Evolutionary conservation across 345 rosid species (phyloP), one percentile per base, ranked within the genome.

Genomic region (Dipteronia sinensis): DNA sequence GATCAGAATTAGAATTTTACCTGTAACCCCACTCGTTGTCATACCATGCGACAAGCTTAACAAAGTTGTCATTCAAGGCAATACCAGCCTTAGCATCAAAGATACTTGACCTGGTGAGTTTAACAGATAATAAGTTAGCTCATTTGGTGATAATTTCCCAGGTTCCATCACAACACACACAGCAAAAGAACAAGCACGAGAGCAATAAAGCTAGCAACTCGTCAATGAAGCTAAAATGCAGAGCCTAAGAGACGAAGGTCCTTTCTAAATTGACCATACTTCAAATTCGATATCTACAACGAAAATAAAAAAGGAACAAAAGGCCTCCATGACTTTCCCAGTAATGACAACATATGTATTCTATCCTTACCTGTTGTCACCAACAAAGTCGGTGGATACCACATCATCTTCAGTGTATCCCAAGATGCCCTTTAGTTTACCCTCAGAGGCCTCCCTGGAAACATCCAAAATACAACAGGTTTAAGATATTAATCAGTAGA

Each of bases 11-110:
- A 0, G 47, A 31, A 15, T 66, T 44, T 77, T 76, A 88, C 92
- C 92, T 93, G 94, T 93, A 93, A 65, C 93, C 97, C 92, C 86
- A 83, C 56, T 93, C 97, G 20, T 93, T 91, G 88, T 93, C 97
- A 46, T 91, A 91, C 97, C 97, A 91, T 0, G 91, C 12, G 62
- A 93, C 85, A 65, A 93, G 67, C 80, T 93, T 93, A 67, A 76
- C 88, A 75, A 90, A 93, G 0, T 82, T 84, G 1, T 88, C 82
- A 16, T 77, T 93, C 90, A 93, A 72, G 9, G 96, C 94, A 78
- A 91, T 89, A 72, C 97, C 97, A 6, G 97, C 97, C 82, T 91
- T 91, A 25, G 97, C 97, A 82, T 93, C 97, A 38, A 93, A 93
- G 55, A 93, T 90, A 73, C 97, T 93, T 59, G 97, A 92, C 82